These are phyloP conservation scores for Ophiocordyceps robertsii DNA, from an alignment of 2,329 filamentous ascomycete species.

Conservation along the genomic window DNA sequence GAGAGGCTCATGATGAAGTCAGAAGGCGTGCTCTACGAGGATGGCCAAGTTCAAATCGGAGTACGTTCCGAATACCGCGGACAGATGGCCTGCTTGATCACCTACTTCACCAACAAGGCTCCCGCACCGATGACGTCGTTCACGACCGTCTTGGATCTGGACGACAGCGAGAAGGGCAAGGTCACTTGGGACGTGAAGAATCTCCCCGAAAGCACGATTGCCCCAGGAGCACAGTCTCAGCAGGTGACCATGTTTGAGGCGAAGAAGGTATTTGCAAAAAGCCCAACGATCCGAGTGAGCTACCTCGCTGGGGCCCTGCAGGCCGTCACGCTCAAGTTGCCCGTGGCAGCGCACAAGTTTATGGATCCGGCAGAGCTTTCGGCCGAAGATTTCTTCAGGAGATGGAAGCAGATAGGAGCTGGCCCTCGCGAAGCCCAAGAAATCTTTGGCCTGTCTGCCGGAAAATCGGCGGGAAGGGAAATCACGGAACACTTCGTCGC, in stretches of 20 bases:
- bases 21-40: conserved; percentile 88
- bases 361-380: conserved; percentile 84
- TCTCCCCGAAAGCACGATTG: conserved; percentile 71
- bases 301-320: conserved; percentile 91
- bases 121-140: conserved; percentile 76
- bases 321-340: conserved; percentile 80
- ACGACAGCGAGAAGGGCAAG: conserved; percentile 47
- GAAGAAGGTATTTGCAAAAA: conserved; percentile 64
- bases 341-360: conserved; percentile 83
- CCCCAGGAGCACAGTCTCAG: conserved; percentile 65
- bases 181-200: conserved; percentile 80
- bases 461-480: conserved; percentile 38
- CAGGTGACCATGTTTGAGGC: conserved; percentile 94
- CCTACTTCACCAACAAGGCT: conserved; percentile 94
- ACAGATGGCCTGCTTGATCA: conserved; percentile 88
- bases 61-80: conserved; percentile 86
- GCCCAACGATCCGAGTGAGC: conserved; percentile 84
- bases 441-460: conserved; percentile 56
- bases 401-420: conserved; percentile 97
- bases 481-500: conserved; percentile 60
- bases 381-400: conserved; percentile 93
- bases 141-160: conserved; percentile 84
- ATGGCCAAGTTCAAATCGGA: conserved; percentile 85
- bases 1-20: conserved; percentile 65
- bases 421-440: conserved; percentile 75